Conservation (phyloP, 345 rosid species). For the Nasturtium officinale region DNA sequence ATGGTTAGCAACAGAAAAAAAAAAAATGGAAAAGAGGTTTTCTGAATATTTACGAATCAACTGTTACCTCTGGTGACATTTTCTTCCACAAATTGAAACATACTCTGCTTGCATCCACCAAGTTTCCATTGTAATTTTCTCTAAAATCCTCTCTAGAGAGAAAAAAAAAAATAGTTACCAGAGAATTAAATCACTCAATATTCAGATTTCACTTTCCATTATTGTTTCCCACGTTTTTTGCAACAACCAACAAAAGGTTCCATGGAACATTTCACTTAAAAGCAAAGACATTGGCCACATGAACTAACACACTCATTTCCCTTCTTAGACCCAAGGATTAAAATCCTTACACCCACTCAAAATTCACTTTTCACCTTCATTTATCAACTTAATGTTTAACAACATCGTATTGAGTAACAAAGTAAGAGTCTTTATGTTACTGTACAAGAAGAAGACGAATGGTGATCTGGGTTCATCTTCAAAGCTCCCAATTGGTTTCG, state of each 20-base stretch:
- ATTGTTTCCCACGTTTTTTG: not conserved
- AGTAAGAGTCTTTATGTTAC: constrained; percentile 19
- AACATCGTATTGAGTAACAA: not conserved
- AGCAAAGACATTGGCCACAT: constrained; percentile 1
- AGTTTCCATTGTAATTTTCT: constrained; percentile 22
- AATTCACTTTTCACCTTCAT: not conserved
- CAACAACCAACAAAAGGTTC: not conserved
- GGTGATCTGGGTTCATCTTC: constrained; percentile 73
- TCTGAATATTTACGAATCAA: not conserved
- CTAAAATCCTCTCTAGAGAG: constrained; percentile 56
- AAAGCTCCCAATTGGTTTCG: constrained; percentile 26
- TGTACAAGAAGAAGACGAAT: constrained; percentile 69
- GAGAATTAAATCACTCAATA: not conserved
- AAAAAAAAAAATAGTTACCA: not conserved
- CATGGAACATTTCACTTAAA: not conserved
- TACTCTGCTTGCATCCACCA: constrained; percentile 50
- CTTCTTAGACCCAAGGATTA: not conserved
- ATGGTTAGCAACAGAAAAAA: not conserved
- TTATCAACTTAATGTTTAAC: not conserved
- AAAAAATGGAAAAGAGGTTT: not conserved
- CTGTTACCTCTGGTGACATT: constrained; percentile 63
- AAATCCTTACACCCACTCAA: not conserved
- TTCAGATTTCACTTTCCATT: not conserved
- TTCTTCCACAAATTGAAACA: constrained; percentile 72
- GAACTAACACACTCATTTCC: not conserved